Evolutionary conservation across 2,329 filamentous ascomycete genomes (phyloP), one percentile per base, ranked within the genome.

Genomic region (Chaetomium sp.): DNA sequence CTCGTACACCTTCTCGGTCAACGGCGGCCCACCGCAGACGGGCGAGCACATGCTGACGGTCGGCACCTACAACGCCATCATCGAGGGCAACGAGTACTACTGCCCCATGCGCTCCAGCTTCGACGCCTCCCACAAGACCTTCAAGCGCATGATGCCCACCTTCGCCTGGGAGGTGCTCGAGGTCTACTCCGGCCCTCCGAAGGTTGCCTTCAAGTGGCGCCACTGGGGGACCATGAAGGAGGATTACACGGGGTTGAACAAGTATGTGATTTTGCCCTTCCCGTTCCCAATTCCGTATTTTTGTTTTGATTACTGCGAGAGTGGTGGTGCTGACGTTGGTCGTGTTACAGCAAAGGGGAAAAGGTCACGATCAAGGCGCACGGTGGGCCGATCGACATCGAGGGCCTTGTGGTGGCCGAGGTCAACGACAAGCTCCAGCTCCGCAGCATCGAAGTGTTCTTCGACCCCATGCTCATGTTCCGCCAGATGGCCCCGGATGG

Each of bases 141-240:
- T 90, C 75, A 90, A 90, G 78, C 79, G 86, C 60, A 90, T 90
- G 87, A 90, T 90, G 87, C 87, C 87, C 0, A 86, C 82, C 0
- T 90, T 90, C 74, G 87, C 87, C 0, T 90, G 87, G 87, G 88
- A 90, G 75, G 87, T 90, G 1, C 73, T 88, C 19, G 87, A 90
- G 73, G 86, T 90, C 2, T 90, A 88, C 72, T 85, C 83, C 66
- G 87, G 85, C 0, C 87, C 87, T 27, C 87, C 87, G 1, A 78
- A 79, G 13, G 86, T 89, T 42, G 79, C 81, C 2, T 89, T 90
- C 74, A 81, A 84, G 69, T 90, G 87, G 87, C 79, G 87, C 5
- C 88, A 90, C 73, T 90, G 87, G 87, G 87, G 87, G 0, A 75
- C 78, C 4, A 89, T 90, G 84, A 85, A 84, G 77, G 84, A 83